Evolutionary conservation across 1,139 yeast species (phyloP).

Genomic region (Yamadazyma oceani): DNA sequence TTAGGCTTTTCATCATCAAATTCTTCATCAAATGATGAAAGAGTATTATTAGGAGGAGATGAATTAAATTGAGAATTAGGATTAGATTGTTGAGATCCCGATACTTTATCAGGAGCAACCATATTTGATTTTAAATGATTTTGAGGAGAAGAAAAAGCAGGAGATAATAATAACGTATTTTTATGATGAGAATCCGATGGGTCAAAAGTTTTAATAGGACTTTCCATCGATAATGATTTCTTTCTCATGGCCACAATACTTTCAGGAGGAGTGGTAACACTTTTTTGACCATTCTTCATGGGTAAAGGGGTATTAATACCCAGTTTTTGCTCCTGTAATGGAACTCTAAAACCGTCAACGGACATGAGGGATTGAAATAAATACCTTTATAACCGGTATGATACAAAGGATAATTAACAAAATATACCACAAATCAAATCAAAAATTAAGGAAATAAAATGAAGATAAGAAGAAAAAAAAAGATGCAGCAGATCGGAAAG

Average conservation of each 20-base stretch:
- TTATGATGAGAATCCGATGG: slow-evolving; percentile 4
- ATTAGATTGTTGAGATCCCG: background rate
- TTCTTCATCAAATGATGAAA: slow-evolving; percentile 19
- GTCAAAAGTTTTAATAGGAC: slow-evolving; percentile 18
- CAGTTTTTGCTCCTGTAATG: slow-evolving; percentile 17
- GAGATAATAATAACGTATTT: slow-evolving; percentile 32
- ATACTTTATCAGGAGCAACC: background rate
- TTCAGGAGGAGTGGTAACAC: slow-evolving; percentile 40
- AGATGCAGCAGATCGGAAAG: too few species aligned
- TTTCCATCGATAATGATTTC: slow-evolving; percentile 14
- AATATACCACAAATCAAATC: too few species aligned
- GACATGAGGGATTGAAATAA: background rate
- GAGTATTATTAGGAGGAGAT: slow-evolving; percentile 2
- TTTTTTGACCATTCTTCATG: slow-evolving; percentile 16
- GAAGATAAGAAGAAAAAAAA: too few species aligned
- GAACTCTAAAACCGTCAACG: slow-evolving; percentile 18
- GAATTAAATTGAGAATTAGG: background rate
- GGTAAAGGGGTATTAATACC: slow-evolving; percentile 19
- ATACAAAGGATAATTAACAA: too few species aligned
- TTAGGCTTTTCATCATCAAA: slow-evolving; percentile 19
- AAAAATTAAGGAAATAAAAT: too few species aligned
- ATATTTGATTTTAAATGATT: slow-evolving; percentile 13
- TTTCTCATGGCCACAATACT: slow-evolving; percentile 15
- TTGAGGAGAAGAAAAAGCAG: slow-evolving; percentile 52
- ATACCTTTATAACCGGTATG: background rate